phyloP scores from a whole-genome alignment of 257 asterid species.

The Eucommia ulmoides region DNA sequence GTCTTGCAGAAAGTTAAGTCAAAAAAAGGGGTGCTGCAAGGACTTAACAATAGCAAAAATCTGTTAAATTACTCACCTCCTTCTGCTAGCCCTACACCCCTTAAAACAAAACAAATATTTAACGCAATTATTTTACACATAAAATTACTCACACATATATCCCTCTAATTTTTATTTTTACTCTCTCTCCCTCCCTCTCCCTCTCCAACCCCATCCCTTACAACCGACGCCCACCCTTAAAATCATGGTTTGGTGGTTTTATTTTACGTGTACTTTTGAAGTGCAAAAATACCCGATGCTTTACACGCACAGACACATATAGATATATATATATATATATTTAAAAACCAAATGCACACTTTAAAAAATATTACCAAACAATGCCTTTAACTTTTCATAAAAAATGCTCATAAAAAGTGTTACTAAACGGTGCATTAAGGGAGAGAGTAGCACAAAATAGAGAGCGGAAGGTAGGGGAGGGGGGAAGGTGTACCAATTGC shows the following conservation, averaged over 20 bases:
- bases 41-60: not conserved
- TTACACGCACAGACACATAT: no score
- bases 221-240: no score
- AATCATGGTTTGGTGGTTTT: no score
- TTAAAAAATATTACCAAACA: not conserved
- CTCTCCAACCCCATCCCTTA: no score
- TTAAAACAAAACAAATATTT: no score
- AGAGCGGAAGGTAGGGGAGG: not conserved
- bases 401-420: not conserved
- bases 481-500: conserved; percentile 55
- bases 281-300: no score
- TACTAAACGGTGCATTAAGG: not conserved
- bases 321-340: no score
- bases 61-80: not conserved
- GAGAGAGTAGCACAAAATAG: not conserved
- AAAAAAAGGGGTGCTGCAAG: not conserved
- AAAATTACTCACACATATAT: no score
- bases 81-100: not conserved
- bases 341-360: not conserved
- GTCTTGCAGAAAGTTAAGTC: not conserved
- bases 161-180: no score
- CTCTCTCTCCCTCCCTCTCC: no score
- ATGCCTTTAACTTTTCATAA: no score
- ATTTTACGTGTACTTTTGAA: no score
- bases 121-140: not conserved